phyloP scores from a whole-genome alignment of 352 stramenopile species.

The Phytophthora meadii region DNA sequence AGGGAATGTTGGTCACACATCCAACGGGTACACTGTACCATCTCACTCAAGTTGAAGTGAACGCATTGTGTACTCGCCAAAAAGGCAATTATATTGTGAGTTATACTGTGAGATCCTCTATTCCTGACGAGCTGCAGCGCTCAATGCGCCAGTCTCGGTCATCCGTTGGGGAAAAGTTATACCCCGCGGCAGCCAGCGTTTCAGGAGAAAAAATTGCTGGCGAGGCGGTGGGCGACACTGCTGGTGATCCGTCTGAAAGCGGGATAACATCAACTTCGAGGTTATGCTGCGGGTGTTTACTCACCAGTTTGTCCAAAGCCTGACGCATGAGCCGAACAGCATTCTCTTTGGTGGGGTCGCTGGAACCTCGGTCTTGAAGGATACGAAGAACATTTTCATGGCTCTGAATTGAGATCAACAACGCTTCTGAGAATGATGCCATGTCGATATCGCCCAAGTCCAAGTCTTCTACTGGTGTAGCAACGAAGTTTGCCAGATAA shows the following conservation, averaged over 20 bases:
- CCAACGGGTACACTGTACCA: neutral
- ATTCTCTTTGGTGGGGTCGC: slow-evolving; percentile 62
- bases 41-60: neutral
- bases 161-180: slow-evolving; percentile 29
- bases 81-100: neutral
- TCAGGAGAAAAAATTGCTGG: slow-evolving; percentile 19
- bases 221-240: slow-evolving; percentile 10
- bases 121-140: slow-evolving; percentile 50
- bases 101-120: slow-evolving; percentile 64
- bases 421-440: slow-evolving; percentile 74
- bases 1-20: slow-evolving; percentile 24
- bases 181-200: slow-evolving; percentile 11
- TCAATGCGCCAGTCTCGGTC: slow-evolving; percentile 42
- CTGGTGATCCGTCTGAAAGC: slow-evolving; percentile 21
- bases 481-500: slow-evolving; percentile 86
- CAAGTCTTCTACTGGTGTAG: slow-evolving; percentile 45
- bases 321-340: slow-evolving; percentile 74
- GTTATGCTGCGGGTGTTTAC: slow-evolving; percentile 79
- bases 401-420: slow-evolving; percentile 86
- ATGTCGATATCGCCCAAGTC: slow-evolving; percentile 78
- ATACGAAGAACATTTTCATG: slow-evolving; percentile 85
- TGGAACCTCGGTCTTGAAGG: slow-evolving; percentile 69
- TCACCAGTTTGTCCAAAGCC: slow-evolving; percentile 80
- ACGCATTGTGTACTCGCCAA: too few relatives aligned
- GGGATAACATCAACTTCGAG: slow-evolving; percentile 51